Evolutionary conservation across 305 asterid genomes (phyloP), one percentile per base, ranked within the genome.

Genomic region (Nicotiana rustica): DNA sequence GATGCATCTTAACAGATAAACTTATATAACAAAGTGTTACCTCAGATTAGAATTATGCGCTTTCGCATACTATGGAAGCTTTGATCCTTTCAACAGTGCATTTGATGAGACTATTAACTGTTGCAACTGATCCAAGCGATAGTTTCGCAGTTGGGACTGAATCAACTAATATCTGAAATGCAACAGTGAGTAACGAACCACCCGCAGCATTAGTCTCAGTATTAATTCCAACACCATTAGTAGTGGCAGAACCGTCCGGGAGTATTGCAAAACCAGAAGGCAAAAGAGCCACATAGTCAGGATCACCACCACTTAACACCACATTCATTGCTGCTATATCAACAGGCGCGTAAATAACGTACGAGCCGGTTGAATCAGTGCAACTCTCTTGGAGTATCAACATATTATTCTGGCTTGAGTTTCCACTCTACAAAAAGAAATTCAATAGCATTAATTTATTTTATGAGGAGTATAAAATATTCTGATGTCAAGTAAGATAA

Each of bases 211-310:
- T 59, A 7, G 78, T 86, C 85, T 93, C 97, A 0, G 91, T 89
- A 44, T 66, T 75, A 41, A 41, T 41, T 31, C 55, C 81, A 13
- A 86, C 92, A 15, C 82, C 87, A 0, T 82, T 83, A 31, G 65
- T 82, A 44, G 61, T 84, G 17, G 49, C 76, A 1, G 94, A 89
- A 1, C 96, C 98, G 6, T 95, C 98, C 0, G 98, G 99, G 0
- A 95, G 97, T 61, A 95, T 93, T 4, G 99, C 98, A 7, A 95
- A 95, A 10, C 99, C 99, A 1, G 99, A 95, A 3, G 99, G 99
- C 19, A 95, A 85, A 12, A 95, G 96, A 52, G 99, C 99, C 0
- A 95, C 99, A 76, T 95, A 95, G 67, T 95, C 99, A 0, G 99
- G 99, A 78, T 95, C 99, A 3, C 99, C 99, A 0, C 99, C 99